Conservation (phyloP, 768 basidiomycete genomes). For the Coprinellus micaceus region DNA sequence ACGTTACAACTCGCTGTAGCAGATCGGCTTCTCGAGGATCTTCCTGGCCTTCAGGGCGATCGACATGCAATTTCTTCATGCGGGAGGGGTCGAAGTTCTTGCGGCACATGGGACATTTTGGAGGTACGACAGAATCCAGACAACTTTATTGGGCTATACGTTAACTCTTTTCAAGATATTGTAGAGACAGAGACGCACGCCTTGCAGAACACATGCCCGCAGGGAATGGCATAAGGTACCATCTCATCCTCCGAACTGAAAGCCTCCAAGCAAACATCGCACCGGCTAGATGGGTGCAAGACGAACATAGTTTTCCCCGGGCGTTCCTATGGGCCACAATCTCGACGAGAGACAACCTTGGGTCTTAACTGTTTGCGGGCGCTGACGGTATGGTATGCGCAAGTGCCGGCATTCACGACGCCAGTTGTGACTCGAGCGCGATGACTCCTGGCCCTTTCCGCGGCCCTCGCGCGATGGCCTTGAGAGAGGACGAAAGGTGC, state of each 20-base stretch:
- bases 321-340: no score
- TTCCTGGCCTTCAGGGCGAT: conserved; percentile 37
- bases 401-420: no score
- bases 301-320: conserved; percentile 39
- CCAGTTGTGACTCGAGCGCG: no score
- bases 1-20: conserved; percentile 32
- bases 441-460: no score
- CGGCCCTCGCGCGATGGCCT: no score
- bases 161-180: neutral
- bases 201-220: conserved; percentile 75
- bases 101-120: conserved; percentile 64
- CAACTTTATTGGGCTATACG: conserved; percentile 37
- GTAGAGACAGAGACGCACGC: conserved; percentile 39
- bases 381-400: no score
- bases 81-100: conserved; percentile 54
- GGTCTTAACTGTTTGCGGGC: no score
- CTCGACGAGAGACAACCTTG: no score
- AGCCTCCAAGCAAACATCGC: conserved; percentile 71
- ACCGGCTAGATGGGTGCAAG: conserved; percentile 65
- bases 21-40: conserved; percentile 34
- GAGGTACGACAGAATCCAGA: conserved; percentile 46
- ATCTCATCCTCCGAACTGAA: conserved; percentile 52
- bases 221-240: conserved; percentile 68
- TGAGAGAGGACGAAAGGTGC: no score
- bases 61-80: conserved; percentile 67